Evolutionary conservation across 352 stramenopile species (phyloP).

Genomic region (Phytophthora macrochlamydospora): DNA sequence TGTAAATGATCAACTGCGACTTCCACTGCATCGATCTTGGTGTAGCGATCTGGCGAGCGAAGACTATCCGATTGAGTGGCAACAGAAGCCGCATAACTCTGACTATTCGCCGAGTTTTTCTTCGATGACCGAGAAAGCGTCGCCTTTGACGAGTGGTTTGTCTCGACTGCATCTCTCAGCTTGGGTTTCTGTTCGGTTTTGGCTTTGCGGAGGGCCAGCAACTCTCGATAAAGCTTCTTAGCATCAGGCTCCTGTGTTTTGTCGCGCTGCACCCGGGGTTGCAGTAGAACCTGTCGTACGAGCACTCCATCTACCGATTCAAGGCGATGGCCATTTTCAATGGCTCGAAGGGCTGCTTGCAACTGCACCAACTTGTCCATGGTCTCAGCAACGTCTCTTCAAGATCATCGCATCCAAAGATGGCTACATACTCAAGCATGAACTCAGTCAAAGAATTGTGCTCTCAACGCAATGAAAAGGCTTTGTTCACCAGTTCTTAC

Average conservation of each 20-base stretch:
- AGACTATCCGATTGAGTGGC: conserved; percentile 3
- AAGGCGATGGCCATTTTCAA: conserved; percentile 57
- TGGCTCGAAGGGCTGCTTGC: conserved; percentile 53
- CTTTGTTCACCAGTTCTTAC: too few species aligned
- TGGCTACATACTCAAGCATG: not conserved
- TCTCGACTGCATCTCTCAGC: too few species aligned
- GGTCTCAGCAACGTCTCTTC: not conserved
- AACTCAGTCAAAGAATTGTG: not conserved
- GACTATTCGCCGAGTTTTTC: conserved; percentile 3
- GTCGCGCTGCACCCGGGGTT: conserved; percentile 17
- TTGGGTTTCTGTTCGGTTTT: conserved; percentile 18
- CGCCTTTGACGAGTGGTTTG: not conserved
- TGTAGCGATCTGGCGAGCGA: conserved; percentile 7
- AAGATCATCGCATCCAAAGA: not conserved
- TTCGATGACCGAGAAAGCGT: conserved; percentile 7
- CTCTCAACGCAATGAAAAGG: not conserved
- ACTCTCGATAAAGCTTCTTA: conserved; percentile 51
- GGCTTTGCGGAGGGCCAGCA: conserved; percentile 37
- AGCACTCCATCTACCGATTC: conserved; percentile 57
- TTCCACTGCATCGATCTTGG: conserved; percentile 6
- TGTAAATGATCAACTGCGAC: conserved; percentile 9
- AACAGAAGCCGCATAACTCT: not conserved
- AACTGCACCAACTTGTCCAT: conserved; percentile 47
- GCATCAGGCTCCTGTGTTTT: conserved; percentile 10
- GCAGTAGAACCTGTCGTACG: conserved; percentile 51